Base-by-base conservation (phyloP, 306 rosid species). In the Vicia faba region DNA sequence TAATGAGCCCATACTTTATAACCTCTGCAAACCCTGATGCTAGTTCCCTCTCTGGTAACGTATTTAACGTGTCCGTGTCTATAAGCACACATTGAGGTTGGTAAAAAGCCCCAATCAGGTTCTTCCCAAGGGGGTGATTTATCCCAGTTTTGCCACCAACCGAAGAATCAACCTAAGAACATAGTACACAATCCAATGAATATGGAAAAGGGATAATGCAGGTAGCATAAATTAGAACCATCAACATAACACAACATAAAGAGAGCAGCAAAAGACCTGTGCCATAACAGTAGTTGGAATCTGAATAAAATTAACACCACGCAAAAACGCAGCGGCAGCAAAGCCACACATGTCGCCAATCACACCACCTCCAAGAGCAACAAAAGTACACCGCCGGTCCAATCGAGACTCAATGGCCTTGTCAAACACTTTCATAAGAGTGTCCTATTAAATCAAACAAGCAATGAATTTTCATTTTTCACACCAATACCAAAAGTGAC, bases 361-460 rank as follows among this genome's bases (percentile, higher is more conserved):
- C 54, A 95, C 99, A 61, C 99, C 96, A 18, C 97, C 99, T 70
- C 99, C 99, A 51, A 93, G 97, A 53, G 99, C 99, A 71, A 93
- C 91, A 81, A 93, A 90, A 0, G 96, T 90, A 66, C 92, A 79
- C 13, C 88, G 82, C 16, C 95, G 81, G 71, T 90, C 99, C 46
- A 93, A 71, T 40, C 96, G 78, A 0, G 92, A 86, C 82, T 85
- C 92, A 19, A 93, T 93, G 61, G 97, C 99, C 82, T 90, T 90
- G 81, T 93, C 97, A 76, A 93, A 88, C 68, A 93, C 87, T 88
- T 93, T 88, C 97, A 85, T 85, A 60, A 93, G 96, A 20, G 90
- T 88, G 55, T 86, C 96, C 97, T 93, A 61, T 70, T 25, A 60
- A 60, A 58, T 79, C 56, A 70, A 85, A 80, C 50, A 77, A 9